phyloP scores from a whole-genome alignment of 495 filamentous ascomycete genomes.

The Penicillium steckii region DNA sequence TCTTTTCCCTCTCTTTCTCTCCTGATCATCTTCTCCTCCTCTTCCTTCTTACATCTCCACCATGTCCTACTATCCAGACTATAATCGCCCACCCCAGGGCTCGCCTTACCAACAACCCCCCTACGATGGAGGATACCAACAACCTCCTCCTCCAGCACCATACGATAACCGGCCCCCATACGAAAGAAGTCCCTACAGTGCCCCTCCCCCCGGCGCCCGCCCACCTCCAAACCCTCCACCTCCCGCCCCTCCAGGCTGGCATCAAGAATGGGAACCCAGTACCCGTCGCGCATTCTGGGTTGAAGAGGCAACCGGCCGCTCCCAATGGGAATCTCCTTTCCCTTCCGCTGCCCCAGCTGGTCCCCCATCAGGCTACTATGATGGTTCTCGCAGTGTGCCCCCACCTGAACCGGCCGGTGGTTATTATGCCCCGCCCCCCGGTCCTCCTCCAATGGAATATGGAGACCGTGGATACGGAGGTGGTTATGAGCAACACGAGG shows the following conservation, averaged over 20 bases:
- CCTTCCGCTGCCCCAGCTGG: constrained; percentile 1
- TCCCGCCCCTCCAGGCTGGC: constrained; percentile 58
- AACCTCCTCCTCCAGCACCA: neutral
- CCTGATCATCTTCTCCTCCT: neutral
- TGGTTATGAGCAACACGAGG: constrained; percentile 27
- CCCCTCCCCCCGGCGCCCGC: constrained; percentile 23
- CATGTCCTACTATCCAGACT: constrained; percentile 33
- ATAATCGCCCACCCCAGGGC: constrained; percentile 21
- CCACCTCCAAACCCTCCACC: constrained; percentile 42
- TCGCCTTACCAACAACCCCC: neutral
- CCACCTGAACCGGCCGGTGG: constrained; percentile 21
- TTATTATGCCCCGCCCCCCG: constrained; percentile 24
- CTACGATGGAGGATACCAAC: constrained; percentile 1
- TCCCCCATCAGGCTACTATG: constrained; percentile 8
- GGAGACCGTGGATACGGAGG: constrained; percentile 7
- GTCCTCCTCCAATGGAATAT: constrained; percentile 10
- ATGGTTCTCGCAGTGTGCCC: constrained; percentile 24
- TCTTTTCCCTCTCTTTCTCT: neutral
- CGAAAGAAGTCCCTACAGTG: constrained; percentile 18
- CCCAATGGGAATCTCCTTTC: constrained; percentile 58
- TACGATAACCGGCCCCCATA: constrained; percentile 6
- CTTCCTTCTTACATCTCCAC: constrained; percentile 16
- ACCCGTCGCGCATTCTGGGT: constrained; percentile 60
- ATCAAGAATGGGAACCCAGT: constrained; percentile 56
- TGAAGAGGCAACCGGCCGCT: constrained; percentile 56